These are phyloP conservation scores for Pinguiococcus pyrenoidosus DNA, from an alignment of 108 stramenopile species.

Conservation along the genomic window DNA sequence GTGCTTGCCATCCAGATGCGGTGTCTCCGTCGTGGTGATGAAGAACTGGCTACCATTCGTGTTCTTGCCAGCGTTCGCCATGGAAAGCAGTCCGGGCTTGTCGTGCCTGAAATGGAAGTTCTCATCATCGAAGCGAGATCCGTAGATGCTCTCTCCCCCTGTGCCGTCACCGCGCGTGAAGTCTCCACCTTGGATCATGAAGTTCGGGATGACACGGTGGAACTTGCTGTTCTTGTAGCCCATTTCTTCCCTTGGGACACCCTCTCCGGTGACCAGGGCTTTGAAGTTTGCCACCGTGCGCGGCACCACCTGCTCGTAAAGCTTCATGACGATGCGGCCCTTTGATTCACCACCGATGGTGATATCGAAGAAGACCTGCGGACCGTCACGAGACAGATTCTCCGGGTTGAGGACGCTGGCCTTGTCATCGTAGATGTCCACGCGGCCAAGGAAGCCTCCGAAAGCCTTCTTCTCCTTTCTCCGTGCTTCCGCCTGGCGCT, in stretches of 20 bases:
- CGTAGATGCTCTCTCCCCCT: constrained; percentile 72
- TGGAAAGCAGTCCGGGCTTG: constrained; percentile 57
- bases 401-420: constrained; percentile 48
- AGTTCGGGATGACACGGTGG: constrained; percentile 63
- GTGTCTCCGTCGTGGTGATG: constrained; percentile 63
- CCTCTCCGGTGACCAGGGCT: constrained; percentile 76
- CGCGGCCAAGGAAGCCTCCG: constrained; percentile 74
- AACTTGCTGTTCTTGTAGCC: constrained; percentile 50
- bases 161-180: constrained; percentile 81
- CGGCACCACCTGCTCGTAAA: constrained; percentile 2
- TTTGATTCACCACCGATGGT: constrained; percentile 27
- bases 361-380: constrained; percentile 81
- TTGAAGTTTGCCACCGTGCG: constrained; percentile 60
- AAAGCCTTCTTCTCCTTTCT: constrained; percentile 75
- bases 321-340: constrained; percentile 6
- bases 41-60: constrained; percentile 26
- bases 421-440: constrained; percentile 79
- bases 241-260: not conserved
- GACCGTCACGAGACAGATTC: constrained; percentile 61
- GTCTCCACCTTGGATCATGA: constrained; percentile 54
- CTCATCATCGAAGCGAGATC: constrained; percentile 58
- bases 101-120: constrained; percentile 74
- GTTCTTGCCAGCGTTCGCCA: constrained; percentile 47
- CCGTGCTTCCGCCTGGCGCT: constrained; percentile 42
- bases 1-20: constrained; percentile 87